These are phyloP conservation scores for Dioszegia aurantiaca DNA, from an alignment of 768 basidiomycete species.

Conservation along the genomic window DNA sequence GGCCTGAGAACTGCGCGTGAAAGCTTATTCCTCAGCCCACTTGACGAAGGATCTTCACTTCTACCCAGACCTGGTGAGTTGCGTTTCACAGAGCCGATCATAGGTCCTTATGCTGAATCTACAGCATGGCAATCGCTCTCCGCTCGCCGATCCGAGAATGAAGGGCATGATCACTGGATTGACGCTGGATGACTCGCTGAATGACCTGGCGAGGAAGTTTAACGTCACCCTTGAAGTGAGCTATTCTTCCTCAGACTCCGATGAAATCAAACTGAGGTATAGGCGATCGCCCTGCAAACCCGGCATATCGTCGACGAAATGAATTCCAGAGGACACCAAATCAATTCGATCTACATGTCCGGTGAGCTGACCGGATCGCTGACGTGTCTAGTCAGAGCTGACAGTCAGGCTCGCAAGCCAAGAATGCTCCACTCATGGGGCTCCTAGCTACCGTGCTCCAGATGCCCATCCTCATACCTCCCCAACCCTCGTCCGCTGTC, in stretches of 20 bases:
- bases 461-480: constrained; percentile 78
- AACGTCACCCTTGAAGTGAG: constrained; percentile 74
- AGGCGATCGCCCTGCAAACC: constrained; percentile 87
- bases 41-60: constrained; percentile 85
- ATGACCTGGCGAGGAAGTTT: constrained; percentile 85
- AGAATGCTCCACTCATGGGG: constrained; percentile 82
- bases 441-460: constrained; percentile 80
- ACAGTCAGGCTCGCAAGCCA: constrained; percentile 73
- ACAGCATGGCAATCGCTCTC: constrained; percentile 73
- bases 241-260: too few species aligned
- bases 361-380: too few species aligned
- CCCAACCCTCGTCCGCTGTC: constrained; percentile 72
- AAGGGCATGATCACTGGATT: constrained; percentile 86
- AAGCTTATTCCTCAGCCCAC: constrained; percentile 56
- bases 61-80: constrained; percentile 75
- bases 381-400: neutral
- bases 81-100: neutral
- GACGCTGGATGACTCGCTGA: constrained; percentile 68
- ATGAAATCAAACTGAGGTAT: neutral
- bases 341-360: constrained; percentile 77
- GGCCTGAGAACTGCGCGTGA: neutral
- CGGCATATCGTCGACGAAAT: constrained; percentile 88
- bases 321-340: constrained; percentile 78
- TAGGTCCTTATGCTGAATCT: neutral
- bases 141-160: constrained; percentile 94